These are phyloP conservation scores for Hansenula lynferdii DNA, from an alignment of 1,139 yeast species.

Conservation along the genomic window DNA sequence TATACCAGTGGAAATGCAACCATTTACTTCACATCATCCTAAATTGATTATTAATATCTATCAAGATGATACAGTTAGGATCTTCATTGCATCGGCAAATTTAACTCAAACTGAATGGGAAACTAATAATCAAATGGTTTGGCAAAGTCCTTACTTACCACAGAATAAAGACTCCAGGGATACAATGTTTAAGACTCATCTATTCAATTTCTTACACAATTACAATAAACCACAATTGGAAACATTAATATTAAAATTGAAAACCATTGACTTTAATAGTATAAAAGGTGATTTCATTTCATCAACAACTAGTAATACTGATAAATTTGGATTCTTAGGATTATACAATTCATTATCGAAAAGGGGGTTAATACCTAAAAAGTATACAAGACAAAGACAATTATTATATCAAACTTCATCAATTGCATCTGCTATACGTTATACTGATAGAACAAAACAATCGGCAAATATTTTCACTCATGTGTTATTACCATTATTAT, in stretches of 20 bases:
- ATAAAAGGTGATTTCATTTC: slow-evolving; percentile 52
- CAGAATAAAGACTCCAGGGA: slow-evolving; percentile 1
- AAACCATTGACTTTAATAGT: slow-evolving; percentile 36
- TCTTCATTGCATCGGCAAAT: slow-evolving; percentile 60
- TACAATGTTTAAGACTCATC: slow-evolving; percentile 33
- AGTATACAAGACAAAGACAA: slow-evolving; percentile 22
- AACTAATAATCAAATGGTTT: slow-evolving; percentile 58
- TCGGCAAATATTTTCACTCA: slow-evolving; percentile 52
- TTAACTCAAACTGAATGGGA: slow-evolving; percentile 48
- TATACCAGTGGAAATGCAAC: slow-evolving; percentile 26
- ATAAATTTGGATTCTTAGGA: slow-evolving; percentile 46
- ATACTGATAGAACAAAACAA: slow-evolving; percentile 19
- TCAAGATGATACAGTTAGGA: slow-evolving; percentile 36
- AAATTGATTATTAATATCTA: slow-evolving; percentile 60
- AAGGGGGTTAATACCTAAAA: slow-evolving; percentile 28
- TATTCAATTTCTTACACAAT: slow-evolving; percentile 37
- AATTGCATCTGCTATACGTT: slow-evolving; percentile 49
- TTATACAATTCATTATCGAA: slow-evolving; percentile 38
- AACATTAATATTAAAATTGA: slow-evolving; percentile 28
- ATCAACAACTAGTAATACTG: slow-evolving; percentile 44
- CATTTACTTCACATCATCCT: slow-evolving; percentile 52
- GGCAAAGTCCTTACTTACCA: slow-evolving; percentile 50
- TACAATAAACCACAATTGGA: slow-evolving; percentile 33
- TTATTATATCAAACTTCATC: slow-evolving; percentile 55
- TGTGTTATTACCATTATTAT: slow-evolving; percentile 43